These are phyloP conservation scores for Metschnikowia peoriensis DNA, from an alignment of 805 yeast species.

Conservation along the genomic window DNA sequence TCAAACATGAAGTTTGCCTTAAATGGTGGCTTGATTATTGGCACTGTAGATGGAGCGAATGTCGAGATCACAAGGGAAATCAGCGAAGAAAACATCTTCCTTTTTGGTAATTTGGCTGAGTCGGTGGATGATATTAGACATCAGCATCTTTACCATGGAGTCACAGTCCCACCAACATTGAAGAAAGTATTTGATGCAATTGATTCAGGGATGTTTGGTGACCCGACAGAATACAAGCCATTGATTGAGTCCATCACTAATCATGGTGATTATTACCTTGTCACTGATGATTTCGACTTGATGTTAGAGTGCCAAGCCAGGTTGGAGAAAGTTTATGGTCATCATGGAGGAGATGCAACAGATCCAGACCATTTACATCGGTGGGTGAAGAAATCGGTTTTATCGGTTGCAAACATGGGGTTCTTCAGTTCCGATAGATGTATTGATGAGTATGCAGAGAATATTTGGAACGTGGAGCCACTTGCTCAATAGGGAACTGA, in stretches of 20 bases:
- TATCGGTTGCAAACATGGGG: constrained; percentile 88
- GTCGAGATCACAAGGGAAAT: constrained; percentile 92
- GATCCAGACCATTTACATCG: constrained; percentile 53
- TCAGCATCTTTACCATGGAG: constrained; percentile 63
- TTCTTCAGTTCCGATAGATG: constrained; percentile 90
- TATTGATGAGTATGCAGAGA: constrained; percentile 87
- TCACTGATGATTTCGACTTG: constrained; percentile 84
- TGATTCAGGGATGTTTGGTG: constrained; percentile 71
- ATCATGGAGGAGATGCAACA: constrained; percentile 39
- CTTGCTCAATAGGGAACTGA: constrained; percentile 16
- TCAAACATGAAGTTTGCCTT: constrained; percentile 93
- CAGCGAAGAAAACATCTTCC: constrained; percentile 89
- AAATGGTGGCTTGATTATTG: constrained; percentile 91
- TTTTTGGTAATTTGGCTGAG: constrained; percentile 89
- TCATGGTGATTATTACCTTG: constrained; percentile 85
- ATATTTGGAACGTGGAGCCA: constrained; percentile 92
- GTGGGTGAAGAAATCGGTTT: constrained; percentile 77
- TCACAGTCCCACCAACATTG: constrained; percentile 58
- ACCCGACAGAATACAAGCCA: constrained; percentile 60
- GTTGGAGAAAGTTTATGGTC: constrained; percentile 68
- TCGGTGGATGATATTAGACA: constrained; percentile 83
- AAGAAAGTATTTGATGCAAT: constrained; percentile 62
- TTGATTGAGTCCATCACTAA: constrained; percentile 65
- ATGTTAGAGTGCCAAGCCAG: constrained; percentile 78
- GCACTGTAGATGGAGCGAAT: constrained; percentile 96